A percentile compares a stretch with the other conserved stretches of the same genome.
Evolutionary conservation across 495 filamentous ascomycete genomes (phyloP).

Genomic region (Amphirosellinia nigrospora): DNA sequence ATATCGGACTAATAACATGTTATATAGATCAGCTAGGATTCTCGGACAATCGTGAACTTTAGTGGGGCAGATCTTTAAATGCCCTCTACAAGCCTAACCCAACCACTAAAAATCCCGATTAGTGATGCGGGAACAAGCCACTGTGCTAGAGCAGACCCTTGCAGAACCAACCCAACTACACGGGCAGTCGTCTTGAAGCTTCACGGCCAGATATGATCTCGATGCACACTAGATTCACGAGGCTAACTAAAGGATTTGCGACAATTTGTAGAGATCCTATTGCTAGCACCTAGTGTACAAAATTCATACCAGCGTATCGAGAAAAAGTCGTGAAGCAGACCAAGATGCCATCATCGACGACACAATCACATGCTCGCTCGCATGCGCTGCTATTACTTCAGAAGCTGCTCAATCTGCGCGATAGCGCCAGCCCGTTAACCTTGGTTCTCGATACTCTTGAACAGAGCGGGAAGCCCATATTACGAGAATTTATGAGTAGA

Average conservation of each 20-base stretch:
- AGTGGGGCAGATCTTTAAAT: neutral
- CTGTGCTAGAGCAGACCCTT: neutral
- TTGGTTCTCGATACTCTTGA: slow-evolving; percentile 84
- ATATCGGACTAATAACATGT: neutral
- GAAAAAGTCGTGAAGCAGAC: neutral
- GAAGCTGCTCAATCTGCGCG: slow-evolving; percentile 77
- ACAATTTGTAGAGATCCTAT: neutral
- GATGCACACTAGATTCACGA: neutral
- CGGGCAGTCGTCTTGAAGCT: neutral
- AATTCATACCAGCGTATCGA: neutral
- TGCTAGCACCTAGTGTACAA: neutral
- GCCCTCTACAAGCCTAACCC: neutral
- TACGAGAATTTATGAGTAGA: slow-evolving; percentile 74
- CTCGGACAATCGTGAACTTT: neutral
- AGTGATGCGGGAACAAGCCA: neutral
- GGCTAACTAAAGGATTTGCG: neutral
- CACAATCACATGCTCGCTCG: slow-evolving; percentile 73
- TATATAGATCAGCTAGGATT: neutral
- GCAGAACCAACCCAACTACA: neutral
- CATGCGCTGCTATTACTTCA: slow-evolving; percentile 89
- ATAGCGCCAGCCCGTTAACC: slow-evolving; percentile 84
- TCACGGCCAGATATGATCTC: neutral
- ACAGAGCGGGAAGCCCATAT: slow-evolving; percentile 74
- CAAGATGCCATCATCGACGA: slow-evolving; percentile 55
- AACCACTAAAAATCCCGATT: neutral